These are phyloP conservation scores for Cercospora janseana DNA, from an alignment of 2,329 filamentous ascomycete species.

Conservation along the genomic window DNA sequence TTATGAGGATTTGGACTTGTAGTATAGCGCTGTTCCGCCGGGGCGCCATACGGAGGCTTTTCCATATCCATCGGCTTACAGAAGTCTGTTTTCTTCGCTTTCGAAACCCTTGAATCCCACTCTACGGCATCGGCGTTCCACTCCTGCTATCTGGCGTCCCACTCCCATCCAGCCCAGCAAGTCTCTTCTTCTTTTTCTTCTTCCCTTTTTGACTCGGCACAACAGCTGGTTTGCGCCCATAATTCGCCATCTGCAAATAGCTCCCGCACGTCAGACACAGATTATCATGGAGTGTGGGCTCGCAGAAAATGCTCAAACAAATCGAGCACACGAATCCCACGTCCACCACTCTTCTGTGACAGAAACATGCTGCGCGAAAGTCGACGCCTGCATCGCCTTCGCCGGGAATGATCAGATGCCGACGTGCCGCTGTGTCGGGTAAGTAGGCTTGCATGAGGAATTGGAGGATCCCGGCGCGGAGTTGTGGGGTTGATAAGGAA, in stretches of 20 bases:
- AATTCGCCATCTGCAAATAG: slow-evolving; percentile 70
- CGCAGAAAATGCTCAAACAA: slow-evolving; percentile 90
- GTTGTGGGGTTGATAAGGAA: slow-evolving; percentile 43
- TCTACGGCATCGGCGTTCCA: slow-evolving; percentile 32
- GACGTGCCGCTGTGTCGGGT: slow-evolving; percentile 65
- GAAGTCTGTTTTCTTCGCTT: too few species aligned
- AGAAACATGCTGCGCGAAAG: slow-evolving; percentile 98
- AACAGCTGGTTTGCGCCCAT: slow-evolving; percentile 74
- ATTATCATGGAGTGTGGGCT: slow-evolving; percentile 56
- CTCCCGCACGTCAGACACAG: slow-evolving; percentile 83
- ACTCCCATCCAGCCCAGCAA: slow-evolving; percentile 44
- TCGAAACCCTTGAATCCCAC: too few species aligned
- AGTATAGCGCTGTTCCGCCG: too few species aligned
- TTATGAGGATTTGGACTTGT: too few species aligned
- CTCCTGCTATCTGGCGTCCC: slow-evolving; percentile 33
- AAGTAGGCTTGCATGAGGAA: slow-evolving; percentile 93
- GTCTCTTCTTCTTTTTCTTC: slow-evolving; percentile 61
- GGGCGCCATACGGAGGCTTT: too few species aligned
- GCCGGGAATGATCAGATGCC: slow-evolving; percentile 72
- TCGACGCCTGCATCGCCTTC: slow-evolving; percentile 73
- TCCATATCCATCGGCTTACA: too few species aligned
- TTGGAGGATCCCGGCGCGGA: slow-evolving; percentile 66
- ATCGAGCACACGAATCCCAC: slow-evolving; percentile 94
- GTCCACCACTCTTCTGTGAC: slow-evolving; percentile 86
- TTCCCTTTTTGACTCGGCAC: slow-evolving; percentile 71